Base-by-base conservation (phyloP, 228 moss, liverwort and hornwort species). In the Sphagnum fallax region DNA sequence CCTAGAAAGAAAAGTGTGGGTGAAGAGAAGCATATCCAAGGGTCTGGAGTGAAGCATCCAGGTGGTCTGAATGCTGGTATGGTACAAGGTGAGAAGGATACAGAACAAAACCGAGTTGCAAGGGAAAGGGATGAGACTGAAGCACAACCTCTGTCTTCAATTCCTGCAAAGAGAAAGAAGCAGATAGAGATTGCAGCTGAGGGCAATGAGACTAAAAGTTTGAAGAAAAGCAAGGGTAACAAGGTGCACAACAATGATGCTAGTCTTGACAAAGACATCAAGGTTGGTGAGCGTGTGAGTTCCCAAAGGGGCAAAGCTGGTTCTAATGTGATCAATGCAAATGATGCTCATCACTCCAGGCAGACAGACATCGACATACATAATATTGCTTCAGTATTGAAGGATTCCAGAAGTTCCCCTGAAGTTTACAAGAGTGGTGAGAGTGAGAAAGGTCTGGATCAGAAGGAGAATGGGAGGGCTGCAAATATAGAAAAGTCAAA, bases 151-250 rank as follows among this genome's bases (percentile, higher is more conserved):
- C 69, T 64, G 61, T 60, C 53, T 65, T 9, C 52, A 15, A 72
- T 70, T 75, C 57, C 72, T 55, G 76, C 76, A 57, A 95, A 90
- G 67, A 85, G 95, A 80, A 92, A 85, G 78, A 79, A 76, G 65
- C 92, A 85, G 52, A 16, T 69, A 5, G 92, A 83, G 69, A 16
- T 75, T 67, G 67, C 73, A 53, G 82, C 87, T 67, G 90, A 90
- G 65, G 62, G 76, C 61, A 87, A 89, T 63, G 89, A 87, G 51
- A 52, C 66, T 71, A 83, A 76, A n/a, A 16, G 68, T 75, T 58
- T 66, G 8, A 95, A 92, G 74, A 92, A 81, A 79, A 74, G 49
- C 5, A 95, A 85, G 75, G 75, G 57, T 49, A 73, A 70, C 60
- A 87, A 79, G 76, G 77, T 70, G 52, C 82, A 72, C 61, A 77